Evolutionary conservation across 1,284 basidiomycete species (phyloP), one percentile per base, ranked within the genome.

Genomic region (Ceratobasidium theobromae): DNA sequence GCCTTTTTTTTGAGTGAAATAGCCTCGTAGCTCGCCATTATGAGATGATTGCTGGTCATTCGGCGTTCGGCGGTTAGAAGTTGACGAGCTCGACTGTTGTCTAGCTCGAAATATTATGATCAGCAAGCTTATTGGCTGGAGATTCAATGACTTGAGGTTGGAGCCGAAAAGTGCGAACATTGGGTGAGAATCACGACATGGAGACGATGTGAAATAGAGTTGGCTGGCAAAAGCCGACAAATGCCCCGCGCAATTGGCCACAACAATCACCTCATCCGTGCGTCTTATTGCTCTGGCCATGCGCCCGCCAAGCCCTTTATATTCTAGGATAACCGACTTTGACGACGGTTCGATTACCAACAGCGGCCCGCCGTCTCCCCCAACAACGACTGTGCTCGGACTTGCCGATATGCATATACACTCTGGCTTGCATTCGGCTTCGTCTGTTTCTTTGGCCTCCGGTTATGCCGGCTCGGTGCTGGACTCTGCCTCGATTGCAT

Each of bases 281-380:
- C 55, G 43, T 58, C 55, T 58, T 58, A 58, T 58, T 58, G 55
- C 55, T 46, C 55, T 14, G 16, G 55, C 43, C 43, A 48, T 48
- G 43, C 5, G 28, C 23, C 28, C 16, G 23, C 21, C 18, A 18
- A 41, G 28, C 28, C 9, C 43, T 45, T 46, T 58, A 58, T 58
- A 58, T 48, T 30, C 55, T 6, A 58, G 41, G 32, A 40, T 58
- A 3, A 58, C 23, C 28, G 55, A 58, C 14, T 58, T 58, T 48
- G 55, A 58, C 43, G 55, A 58, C 43, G 55, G 55, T 27, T 58
- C 55, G 18, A 43, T 46, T n/a, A n/a, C 40, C 3, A 58, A 58
- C 55, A 58, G 38, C 32, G 18, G 41, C 3, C 55, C 55, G 9
- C 43, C 55, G 11, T 30, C 40, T 27, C 55, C 55, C 9, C 23